Base-by-base conservation (phyloP, 1,284 basidiomycete genomes). In the Naganishia albida region DNA sequence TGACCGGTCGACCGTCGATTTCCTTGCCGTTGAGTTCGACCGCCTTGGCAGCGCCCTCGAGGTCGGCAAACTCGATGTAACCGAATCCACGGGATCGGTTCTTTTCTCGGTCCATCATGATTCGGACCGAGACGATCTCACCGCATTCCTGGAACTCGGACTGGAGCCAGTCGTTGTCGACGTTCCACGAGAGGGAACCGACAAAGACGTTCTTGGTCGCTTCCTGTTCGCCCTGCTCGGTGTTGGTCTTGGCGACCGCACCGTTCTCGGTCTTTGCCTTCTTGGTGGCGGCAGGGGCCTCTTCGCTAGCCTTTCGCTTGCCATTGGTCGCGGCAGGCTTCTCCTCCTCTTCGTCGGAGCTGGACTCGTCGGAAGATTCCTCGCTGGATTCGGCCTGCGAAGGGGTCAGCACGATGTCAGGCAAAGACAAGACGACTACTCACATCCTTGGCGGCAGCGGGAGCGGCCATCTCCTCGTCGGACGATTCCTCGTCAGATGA, bases 91-190 rank as follows among this genome's bases (percentile, higher is more conserved):
- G 88, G 63, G 91, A 93, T 75, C 86, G 87, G 72, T 91, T 90
- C 30, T 88, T 86, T 70, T 89, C 87, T 70, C 93, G 90, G 80
- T 99, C 93, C 80, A 88, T 89, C 80, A 93, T 89, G 68, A 99
- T 93, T 38, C 86, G 88, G 16, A 92, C 93, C 42, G 86, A 87
- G 70, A 88, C 84, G 71, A 99, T 86, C 78, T 93, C 89, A 68
- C 95, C 95, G 74, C 88, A 94, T 63, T 85, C 83, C 55, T 88
- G 87, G 73, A 99, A 98, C 80, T 97, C 95, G 78, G 87, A 85
- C 62, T 88, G 86, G 70, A 99, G 87, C 85, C 93, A 93, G 80
- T 97, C 95, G 78, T 93, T 90, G 83, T 98, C 95, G 71, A 99
- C 88, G 78, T 93, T 93, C 93, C 93, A 99, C 39, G 92, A 95